Percentiles rank a stretch among this genome's conserved stretches.
Evolutionary conservation across 2,329 filamentous ascomycete genomes (phyloP).

Genomic region (Aureobasidium leucospermi): DNA sequence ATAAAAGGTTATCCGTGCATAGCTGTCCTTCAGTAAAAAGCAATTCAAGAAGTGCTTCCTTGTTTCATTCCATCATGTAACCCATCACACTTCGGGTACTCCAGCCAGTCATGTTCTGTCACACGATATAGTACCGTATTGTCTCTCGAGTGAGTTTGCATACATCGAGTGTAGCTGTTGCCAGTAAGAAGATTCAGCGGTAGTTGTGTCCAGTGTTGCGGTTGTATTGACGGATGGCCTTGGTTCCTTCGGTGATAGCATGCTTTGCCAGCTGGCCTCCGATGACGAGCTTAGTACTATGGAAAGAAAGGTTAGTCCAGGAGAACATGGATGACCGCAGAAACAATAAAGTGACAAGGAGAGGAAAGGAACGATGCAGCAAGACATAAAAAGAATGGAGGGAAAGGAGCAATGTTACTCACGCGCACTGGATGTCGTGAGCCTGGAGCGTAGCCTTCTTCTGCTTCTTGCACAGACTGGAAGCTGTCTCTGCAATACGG

Average conservation of each 20-base stretch:
- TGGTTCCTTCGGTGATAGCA: background rate
- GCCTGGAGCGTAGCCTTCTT: background rate
- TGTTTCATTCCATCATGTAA: background rate
- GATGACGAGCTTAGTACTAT: background rate
- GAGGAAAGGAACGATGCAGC: background rate
- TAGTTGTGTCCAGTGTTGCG: background rate
- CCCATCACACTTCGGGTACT: background rate
- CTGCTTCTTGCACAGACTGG: conserved; percentile 4
- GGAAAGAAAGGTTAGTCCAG: background rate
- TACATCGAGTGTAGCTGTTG: background rate
- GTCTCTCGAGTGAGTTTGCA: too few relatives aligned
- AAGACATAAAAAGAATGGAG: background rate
- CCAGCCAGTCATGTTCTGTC: background rate
- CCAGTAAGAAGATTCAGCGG: background rate
- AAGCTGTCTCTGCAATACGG: background rate
- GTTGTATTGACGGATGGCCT: background rate
- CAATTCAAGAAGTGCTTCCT: background rate
- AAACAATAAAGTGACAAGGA: background rate
- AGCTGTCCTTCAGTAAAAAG: background rate
- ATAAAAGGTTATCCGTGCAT: background rate
- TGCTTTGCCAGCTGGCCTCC: background rate
- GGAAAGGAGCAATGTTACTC: background rate
- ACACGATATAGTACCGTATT: background rate
- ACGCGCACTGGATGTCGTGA: conserved; percentile 2
- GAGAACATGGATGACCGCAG: background rate